phyloP scores from a whole-genome alignment of 2,329 filamentous ascomycete genomes.

The Sclerotinia minor region DNA sequence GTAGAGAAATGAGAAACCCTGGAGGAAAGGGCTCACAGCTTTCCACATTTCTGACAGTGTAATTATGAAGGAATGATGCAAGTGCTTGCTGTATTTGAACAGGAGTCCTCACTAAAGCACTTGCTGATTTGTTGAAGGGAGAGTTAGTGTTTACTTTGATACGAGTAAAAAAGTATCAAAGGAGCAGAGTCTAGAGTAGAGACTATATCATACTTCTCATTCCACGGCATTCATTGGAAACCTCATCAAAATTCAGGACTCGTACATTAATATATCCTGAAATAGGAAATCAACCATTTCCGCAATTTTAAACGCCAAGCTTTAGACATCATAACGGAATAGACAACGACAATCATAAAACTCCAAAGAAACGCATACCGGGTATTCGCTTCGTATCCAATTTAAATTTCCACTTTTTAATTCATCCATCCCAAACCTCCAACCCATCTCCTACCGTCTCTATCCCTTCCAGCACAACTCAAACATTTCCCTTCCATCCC shows the following conservation, averaged over 20 bases:
- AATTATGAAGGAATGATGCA: not conserved
- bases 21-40: not conserved
- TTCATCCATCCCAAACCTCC: slow-evolving; percentile 33
- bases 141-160: too few relatives aligned
- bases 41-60: not conserved
- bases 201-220: not conserved
- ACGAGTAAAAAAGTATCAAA: not conserved
- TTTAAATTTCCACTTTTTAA: not conserved
- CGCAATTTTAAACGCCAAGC: slow-evolving; percentile 1
- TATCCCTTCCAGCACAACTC: slow-evolving; percentile 47
- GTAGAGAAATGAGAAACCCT: too few relatives aligned
- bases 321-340: slow-evolving; percentile 5
- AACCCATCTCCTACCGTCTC: slow-evolving; percentile 29
- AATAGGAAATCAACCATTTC: not conserved
- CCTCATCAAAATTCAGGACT: not conserved
- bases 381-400: slow-evolving; percentile 19
- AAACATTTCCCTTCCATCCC: slow-evolving; percentile 56
- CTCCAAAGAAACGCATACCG: not conserved
- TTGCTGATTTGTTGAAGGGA: not conserved
- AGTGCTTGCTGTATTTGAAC: not conserved
- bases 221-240: not conserved
- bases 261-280: not conserved
- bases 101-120: not conserved
- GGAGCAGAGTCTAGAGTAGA: not conserved
- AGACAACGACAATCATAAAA: not conserved